Conservation (phyloP, 305 asterid species). For the Rubia occidens region DNA sequence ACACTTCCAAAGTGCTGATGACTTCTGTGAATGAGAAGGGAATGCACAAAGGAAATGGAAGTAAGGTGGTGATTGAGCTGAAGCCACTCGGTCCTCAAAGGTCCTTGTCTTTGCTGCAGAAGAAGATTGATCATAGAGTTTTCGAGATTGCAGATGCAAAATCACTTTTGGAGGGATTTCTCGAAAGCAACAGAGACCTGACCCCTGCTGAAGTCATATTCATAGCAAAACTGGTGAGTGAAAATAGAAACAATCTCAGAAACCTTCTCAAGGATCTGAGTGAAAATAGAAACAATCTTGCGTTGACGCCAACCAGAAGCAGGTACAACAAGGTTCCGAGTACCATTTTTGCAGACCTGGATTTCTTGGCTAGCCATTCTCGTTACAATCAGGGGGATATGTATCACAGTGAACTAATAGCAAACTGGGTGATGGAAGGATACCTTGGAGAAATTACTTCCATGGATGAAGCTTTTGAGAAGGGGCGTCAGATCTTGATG, state of each 20-base stretch:
- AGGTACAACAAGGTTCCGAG: conserved; percentile 9
- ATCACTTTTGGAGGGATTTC: neutral
- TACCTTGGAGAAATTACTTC: conserved; percentile 29
- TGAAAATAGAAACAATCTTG: neutral
- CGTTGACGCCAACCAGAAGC: neutral
- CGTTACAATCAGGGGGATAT: conserved; percentile 16
- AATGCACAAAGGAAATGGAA: conserved; percentile 1
- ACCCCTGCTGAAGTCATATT: conserved; percentile 12
- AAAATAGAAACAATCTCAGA: too few relatives aligned
- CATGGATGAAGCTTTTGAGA: conserved; percentile 25
- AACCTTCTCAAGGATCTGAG: conserved; percentile 5
- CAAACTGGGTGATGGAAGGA: conserved; percentile 44
- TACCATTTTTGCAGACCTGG: conserved; percentile 23
- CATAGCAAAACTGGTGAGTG: conserved; percentile 14
- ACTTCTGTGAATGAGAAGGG: conserved; percentile 14
- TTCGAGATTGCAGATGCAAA: conserved; percentile 2
- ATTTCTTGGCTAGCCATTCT: conserved; percentile 22
- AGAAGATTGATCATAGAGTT: neutral
- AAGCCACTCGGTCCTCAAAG: neutral
- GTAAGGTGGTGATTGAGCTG: conserved; percentile 7
- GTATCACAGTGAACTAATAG: conserved; percentile 32
- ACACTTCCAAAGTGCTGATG: conserved; percentile 8
- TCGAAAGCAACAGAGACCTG: neutral
- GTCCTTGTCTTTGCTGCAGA: conserved; percentile 11
- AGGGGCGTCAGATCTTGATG: conserved; percentile 32